phyloP scores from a whole-genome alignment of 768 basidiomycete species.

The Hericium coralloides region DNA sequence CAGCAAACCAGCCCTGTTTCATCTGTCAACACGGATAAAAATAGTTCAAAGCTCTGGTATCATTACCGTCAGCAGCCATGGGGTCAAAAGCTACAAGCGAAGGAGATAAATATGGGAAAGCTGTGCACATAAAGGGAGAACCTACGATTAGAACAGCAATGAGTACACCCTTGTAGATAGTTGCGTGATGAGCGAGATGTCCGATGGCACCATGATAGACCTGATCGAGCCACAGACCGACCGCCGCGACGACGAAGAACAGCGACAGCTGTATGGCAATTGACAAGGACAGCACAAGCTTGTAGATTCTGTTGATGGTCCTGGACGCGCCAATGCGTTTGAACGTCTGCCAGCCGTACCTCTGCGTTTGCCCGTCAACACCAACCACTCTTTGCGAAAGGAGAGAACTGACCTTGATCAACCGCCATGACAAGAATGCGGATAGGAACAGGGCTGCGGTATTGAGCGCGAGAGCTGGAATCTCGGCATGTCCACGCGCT shows the following conservation, averaged over 20 bases:
- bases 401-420: conserved; percentile 49
- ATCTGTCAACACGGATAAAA: too few species aligned
- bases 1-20: conserved; percentile 63
- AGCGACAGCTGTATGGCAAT: conserved; percentile 67
- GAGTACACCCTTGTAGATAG: conserved; percentile 45
- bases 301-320: conserved; percentile 68
- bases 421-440: conserved; percentile 58
- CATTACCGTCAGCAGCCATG: conserved; percentile 57
- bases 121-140: conserved; percentile 3
- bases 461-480: conserved; percentile 56
- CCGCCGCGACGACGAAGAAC: conserved; percentile 67
- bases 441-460: conserved; percentile 50
- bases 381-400: neutral
- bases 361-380: conserved; percentile 23
- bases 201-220: conserved; percentile 60
- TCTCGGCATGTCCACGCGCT: conserved; percentile 49
- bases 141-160: conserved; percentile 54
- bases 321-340: conserved; percentile 74
- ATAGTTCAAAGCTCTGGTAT: neutral
- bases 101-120: neutral
- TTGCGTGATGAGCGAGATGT: conserved; percentile 34
- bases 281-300: conserved; percentile 57
- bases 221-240: conserved; percentile 72
- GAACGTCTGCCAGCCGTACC: conserved; percentile 84
- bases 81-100: conserved; percentile 17